These are phyloP conservation scores for Coprinopsis sp. DNA, from an alignment of 768 basidiomycete species.

Conservation along the genomic window DNA sequence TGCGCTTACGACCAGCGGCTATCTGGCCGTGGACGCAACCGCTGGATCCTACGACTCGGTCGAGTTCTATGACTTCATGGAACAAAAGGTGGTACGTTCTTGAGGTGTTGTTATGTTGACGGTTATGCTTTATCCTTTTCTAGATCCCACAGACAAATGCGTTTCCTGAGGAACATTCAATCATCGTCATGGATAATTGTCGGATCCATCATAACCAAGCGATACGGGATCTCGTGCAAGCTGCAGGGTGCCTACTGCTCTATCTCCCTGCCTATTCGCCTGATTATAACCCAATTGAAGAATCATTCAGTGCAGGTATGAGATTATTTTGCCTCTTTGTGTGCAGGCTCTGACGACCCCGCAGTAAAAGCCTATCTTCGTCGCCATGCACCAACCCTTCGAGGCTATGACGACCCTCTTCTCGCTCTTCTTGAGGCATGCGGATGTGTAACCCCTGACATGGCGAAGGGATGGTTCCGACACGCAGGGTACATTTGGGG, in stretches of 20 bases:
- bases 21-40: no score
- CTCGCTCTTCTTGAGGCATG: slow-evolving; percentile 13
- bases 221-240: slow-evolving; percentile 21
- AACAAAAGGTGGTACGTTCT: no score
- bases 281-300: slow-evolving; percentile 33
- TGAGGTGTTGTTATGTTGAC: no score
- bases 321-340: no score
- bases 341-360: no score
- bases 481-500: slow-evolving; percentile 16
- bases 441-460: slow-evolving; percentile 16
- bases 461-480: slow-evolving; percentile 18
- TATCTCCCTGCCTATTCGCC: slow-evolving; percentile 34
- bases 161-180: slow-evolving; percentile 24
- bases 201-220: slow-evolving; percentile 31
- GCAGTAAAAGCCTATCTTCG: slow-evolving; percentile 22
- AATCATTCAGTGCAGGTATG: no score
- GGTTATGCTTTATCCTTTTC: no score
- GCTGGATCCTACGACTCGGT: no score
- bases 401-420: slow-evolving; percentile 12
- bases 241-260: slow-evolving; percentile 19
- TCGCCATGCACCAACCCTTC: slow-evolving; percentile 14
- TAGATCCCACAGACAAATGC: slow-evolving; percentile 33
- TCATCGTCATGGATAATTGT: slow-evolving; percentile 35
- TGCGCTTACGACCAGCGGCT: no score
- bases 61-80: no score